Conservation (phyloP, 768 basidiomycete genomes). For the Boletus rufocinnamomeus region DNA sequence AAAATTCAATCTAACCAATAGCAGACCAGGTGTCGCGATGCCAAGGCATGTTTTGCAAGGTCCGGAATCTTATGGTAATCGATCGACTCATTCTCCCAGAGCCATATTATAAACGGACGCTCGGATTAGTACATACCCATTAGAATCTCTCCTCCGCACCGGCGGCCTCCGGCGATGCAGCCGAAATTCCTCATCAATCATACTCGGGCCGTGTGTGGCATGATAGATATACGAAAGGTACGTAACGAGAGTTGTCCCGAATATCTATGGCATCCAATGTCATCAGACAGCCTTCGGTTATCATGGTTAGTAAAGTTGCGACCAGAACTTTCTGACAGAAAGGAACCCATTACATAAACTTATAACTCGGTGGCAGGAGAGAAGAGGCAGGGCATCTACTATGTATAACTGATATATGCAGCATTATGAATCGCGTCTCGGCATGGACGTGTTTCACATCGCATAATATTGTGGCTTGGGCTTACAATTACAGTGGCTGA, state of each 20-base stretch:
- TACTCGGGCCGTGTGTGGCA: not conserved
- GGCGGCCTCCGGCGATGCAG: slow-evolving; percentile 1
- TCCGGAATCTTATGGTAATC: slow-evolving; percentile 5
- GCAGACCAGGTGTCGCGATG: not conserved
- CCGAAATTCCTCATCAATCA: not conserved
- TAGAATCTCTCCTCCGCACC: not conserved
- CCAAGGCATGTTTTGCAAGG: not conserved
- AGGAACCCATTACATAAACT: not conserved
- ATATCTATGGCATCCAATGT: not conserved
- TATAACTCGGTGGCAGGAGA: not conserved
- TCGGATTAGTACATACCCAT: slow-evolving; percentile 2
- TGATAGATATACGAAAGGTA: not conserved
- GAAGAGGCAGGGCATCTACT: not conserved
- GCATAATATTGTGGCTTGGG: not conserved
- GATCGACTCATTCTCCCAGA: slow-evolving; percentile 4
- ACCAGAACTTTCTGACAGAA: not conserved
- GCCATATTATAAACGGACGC: not conserved
- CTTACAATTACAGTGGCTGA: not conserved
- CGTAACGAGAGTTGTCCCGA: not conserved
- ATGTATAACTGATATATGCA: too few relatives aligned
- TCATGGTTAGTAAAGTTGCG: not conserved
- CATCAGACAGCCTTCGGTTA: not conserved
- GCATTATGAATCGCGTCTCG: not conserved
- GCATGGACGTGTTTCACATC: not conserved
- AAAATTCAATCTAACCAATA: not conserved